Conservation (phyloP, 176 grass and related monocot genomes). For the Typha latifolia region DNA sequence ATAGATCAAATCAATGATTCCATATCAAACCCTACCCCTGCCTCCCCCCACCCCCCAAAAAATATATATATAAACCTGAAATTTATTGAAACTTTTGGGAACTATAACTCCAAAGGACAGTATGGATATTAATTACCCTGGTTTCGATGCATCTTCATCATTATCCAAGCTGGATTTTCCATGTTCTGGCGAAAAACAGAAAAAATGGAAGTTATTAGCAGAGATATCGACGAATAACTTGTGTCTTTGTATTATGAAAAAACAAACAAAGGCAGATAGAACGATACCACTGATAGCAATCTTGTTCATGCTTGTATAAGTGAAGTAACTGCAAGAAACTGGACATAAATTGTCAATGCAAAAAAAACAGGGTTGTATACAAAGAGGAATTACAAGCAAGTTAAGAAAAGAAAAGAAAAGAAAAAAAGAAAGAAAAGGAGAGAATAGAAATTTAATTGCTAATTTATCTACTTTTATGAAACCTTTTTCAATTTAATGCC, state of each 20-base stretch:
- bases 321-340: constrained; percentile 60
- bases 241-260: not conserved
- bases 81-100: too few relatives aligned
- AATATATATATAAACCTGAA: too few relatives aligned
- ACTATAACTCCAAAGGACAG: too few relatives aligned
- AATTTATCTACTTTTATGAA: too few relatives aligned
- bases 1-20: too few relatives aligned
- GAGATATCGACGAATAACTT: not conserved
- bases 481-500: too few relatives aligned
- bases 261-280: not conserved
- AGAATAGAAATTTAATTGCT: too few relatives aligned
- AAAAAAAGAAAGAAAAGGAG: too few relatives aligned
- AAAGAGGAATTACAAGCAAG: not conserved
- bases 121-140: constrained; percentile 26
- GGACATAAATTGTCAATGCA: not conserved
- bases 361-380: not conserved
- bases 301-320: constrained; percentile 82
- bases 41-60: too few relatives aligned
- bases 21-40: too few relatives aligned
- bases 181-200: constrained; percentile 29
- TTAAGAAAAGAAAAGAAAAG: too few relatives aligned
- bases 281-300: constrained; percentile 43
- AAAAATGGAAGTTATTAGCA: constrained; percentile 2
- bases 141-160: constrained; percentile 23
- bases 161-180: constrained; percentile 17